Evolutionary conservation across 2,329 filamentous ascomycete genomes (phyloP).

Genomic region (Lasiodiplodia citricola): DNA sequence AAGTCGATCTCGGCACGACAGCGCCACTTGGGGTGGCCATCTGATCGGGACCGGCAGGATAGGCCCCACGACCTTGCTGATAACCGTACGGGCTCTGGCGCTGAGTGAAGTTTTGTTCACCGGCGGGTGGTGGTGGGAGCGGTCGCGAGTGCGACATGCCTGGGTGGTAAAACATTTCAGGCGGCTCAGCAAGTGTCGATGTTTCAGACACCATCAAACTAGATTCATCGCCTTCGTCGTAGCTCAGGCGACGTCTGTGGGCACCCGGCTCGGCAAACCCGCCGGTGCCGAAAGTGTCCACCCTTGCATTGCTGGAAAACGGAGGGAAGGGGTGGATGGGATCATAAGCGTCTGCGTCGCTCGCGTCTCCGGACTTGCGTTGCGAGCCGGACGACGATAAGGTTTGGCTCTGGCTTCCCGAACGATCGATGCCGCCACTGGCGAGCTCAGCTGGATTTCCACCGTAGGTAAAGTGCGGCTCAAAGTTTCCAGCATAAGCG

Average conservation of each 20-base stretch:
- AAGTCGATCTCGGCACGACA: constrained; percentile 53
- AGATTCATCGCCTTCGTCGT: constrained; percentile 88
- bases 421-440: constrained; percentile 35
- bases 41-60: constrained; percentile 39
- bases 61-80: constrained; percentile 34
- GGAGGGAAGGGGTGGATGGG: constrained; percentile 63
- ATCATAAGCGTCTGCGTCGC: constrained; percentile 54
- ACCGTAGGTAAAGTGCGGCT: constrained; percentile 66
- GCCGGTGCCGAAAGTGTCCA: constrained; percentile 90
- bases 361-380: constrained; percentile 50
- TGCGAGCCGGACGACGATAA: constrained; percentile 53
- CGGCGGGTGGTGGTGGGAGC: constrained; percentile 67
- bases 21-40: constrained; percentile 41
- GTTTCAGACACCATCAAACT: constrained; percentile 50
- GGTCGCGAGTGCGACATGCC: constrained; percentile 66
- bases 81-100: constrained; percentile 63
- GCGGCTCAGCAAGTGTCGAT: constrained; percentile 64
- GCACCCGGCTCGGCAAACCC: constrained; percentile 76
- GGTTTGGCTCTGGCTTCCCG: constrained; percentile 42
- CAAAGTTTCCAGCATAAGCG: constrained; percentile 74
- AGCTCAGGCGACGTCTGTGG: constrained; percentile 73
- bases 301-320: constrained; percentile 66
- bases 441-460: constrained; percentile 53
- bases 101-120: constrained; percentile 55
- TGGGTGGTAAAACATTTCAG: constrained; percentile 93